Base-by-base conservation (phyloP, 257 asterid genomes). In the Mitragyna speciosa region DNA sequence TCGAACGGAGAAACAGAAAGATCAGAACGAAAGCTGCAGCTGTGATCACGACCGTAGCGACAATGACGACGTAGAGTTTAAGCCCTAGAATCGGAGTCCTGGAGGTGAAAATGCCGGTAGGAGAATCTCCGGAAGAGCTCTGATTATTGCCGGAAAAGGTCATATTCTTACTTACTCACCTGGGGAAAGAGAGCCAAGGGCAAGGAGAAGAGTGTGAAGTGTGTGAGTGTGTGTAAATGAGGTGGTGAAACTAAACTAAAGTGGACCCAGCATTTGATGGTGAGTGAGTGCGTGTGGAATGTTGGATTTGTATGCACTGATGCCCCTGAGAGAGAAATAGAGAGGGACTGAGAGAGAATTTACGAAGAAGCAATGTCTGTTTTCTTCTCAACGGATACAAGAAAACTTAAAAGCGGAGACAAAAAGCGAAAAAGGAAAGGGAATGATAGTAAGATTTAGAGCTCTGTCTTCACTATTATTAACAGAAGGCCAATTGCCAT, bases 1-100 rank as follows among this genome's bases (percentile, higher is more conserved):
- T 81, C 2, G 89, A 86, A 6, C 90, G 83, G 80, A 91, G 67
- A 56, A 87, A 20, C 75, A 90, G 78, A 70, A 89, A 89, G 72
- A 89, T 80, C 66, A 92, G 41, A 24, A 84, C 26, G 79, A 93
- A 86, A 69, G 87, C 52, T 4, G 89, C 81, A 17, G 91, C 47
- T 81, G 89, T 87, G 43, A 89, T 68, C 59, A 80, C 72, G 43
- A 83, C 85, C 26, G 98, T 90, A 1, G 85, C 88, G 82, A 87
- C 78, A 22, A 95, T 77, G 81, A 95, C 70, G 7, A 91, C 83
- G 83, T 90, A 92, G 28, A 95, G 97, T 36, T 82, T 91, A 52
- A 86, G 97, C 7, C 95, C 94, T 3, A 95, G 81, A 65, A 95
- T 89, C 14, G 97, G 95, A 51, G 98, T 95, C 76, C 72, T 83